Conservation (phyloP, 495 filamentous ascomycete genomes). For the Elaphomyces granulatus region DNA sequence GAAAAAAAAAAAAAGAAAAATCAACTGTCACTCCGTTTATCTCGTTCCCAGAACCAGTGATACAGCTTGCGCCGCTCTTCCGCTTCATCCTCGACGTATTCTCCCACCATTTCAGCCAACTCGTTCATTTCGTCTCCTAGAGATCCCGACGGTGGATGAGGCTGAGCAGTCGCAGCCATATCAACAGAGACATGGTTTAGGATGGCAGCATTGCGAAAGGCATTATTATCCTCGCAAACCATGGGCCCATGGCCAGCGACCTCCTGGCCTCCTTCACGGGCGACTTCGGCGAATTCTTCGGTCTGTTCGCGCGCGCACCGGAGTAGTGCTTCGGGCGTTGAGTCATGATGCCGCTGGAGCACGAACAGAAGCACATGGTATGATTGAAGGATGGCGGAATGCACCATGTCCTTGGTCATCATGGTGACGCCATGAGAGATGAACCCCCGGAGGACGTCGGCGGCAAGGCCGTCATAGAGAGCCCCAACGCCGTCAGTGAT, state of each 20-base stretch:
- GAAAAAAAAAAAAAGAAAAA: too few relatives aligned
- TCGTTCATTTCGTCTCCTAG: constrained; percentile 23
- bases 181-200: constrained; percentile 22
- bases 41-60: constrained; percentile 31
- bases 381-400: constrained; percentile 52
- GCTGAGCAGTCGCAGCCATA: constrained; percentile 19
- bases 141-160: background rate
- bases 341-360: constrained; percentile 27
- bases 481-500: constrained; percentile 50
- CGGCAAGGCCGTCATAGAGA: constrained; percentile 63
- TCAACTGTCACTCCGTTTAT: too few relatives aligned
- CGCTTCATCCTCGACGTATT: constrained; percentile 34
- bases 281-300: constrained; percentile 30
- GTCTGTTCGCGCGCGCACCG: constrained; percentile 29
- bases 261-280: constrained; percentile 29
- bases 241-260: constrained; percentile 23
- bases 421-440: constrained; percentile 83
- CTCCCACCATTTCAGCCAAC: constrained; percentile 32
- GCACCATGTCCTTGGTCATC: constrained; percentile 72
- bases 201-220: constrained; percentile 15
- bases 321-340: constrained; percentile 30
- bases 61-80: constrained; percentile 30
- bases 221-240: constrained; percentile 17
- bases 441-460: constrained; percentile 72
- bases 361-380: constrained; percentile 40